phyloP scores from a whole-genome alignment of 495 filamentous ascomycete species.

The Xylaria telfairii region DNA sequence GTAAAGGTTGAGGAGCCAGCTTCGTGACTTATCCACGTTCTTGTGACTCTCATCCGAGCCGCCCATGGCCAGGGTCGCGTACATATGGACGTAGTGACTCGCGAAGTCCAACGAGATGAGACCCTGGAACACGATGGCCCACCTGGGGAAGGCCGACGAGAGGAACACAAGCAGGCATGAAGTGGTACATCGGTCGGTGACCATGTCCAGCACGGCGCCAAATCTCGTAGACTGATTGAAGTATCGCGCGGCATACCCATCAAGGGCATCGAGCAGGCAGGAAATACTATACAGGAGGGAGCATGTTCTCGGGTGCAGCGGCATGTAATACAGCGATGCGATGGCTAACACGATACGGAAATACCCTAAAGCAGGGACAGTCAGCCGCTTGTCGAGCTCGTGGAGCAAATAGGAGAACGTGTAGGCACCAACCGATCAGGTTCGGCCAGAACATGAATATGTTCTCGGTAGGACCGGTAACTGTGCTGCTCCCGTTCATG shows the following conservation, averaged over 20 bases:
- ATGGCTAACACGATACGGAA: slow-evolving; percentile 85
- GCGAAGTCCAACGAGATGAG: slow-evolving; percentile 91
- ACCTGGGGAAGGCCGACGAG: slow-evolving; percentile 88
- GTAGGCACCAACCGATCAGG: slow-evolving; percentile 73
- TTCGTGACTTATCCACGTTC: slow-evolving; percentile 80
- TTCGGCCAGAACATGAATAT: slow-evolving; percentile 97
- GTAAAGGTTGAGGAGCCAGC: slow-evolving; percentile 88
- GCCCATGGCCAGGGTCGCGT: slow-evolving; percentile 84
- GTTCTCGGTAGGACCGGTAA: slow-evolving; percentile 67
- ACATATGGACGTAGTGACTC: slow-evolving; percentile 99
- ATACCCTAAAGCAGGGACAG: slow-evolving; percentile 67
- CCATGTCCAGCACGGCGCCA: slow-evolving; percentile 97
- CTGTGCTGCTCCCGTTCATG: slow-evolving; percentile 40
- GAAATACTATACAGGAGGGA: slow-evolving; percentile 88
- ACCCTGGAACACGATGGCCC: slow-evolving; percentile 90
- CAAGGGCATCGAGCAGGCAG: slow-evolving; percentile 91
- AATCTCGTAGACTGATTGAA: slow-evolving; percentile 92
- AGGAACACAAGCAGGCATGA: slow-evolving; percentile 93
- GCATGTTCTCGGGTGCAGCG: slow-evolving; percentile 92
- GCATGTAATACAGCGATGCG: slow-evolving; percentile 97
- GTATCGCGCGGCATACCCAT: slow-evolving; percentile 86
- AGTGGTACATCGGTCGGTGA: slow-evolving; percentile 87
- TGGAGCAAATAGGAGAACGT: not conserved
- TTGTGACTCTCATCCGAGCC: slow-evolving; percentile 84
- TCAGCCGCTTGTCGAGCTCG: slow-evolving; percentile 6